These are phyloP conservation scores for Diplodia mutila DNA, from an alignment of 2,329 filamentous ascomycete species.

Conservation along the genomic window DNA sequence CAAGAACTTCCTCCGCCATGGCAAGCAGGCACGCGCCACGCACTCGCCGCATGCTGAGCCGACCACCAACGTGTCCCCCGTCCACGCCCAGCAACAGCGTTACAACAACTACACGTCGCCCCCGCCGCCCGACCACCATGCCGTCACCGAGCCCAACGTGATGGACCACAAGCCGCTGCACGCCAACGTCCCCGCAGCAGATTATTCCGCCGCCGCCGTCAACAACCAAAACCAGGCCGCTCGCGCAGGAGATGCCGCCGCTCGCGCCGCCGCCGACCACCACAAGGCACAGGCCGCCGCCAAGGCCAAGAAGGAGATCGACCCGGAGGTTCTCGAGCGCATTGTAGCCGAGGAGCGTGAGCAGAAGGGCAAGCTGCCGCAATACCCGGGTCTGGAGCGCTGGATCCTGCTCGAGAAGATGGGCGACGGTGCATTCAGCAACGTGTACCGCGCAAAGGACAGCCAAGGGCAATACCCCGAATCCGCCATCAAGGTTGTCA, in stretches of 20 bases:
- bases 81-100: slow-evolving; percentile 59
- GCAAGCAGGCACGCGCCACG: slow-evolving; percentile 83
- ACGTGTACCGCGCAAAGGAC: slow-evolving; percentile 91
- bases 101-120: slow-evolving; percentile 48
- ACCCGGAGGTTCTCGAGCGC: slow-evolving; percentile 73
- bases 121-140: slow-evolving; percentile 57
- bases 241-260: slow-evolving; percentile 68
- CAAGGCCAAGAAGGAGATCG: slow-evolving; percentile 54
- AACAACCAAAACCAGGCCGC: slow-evolving; percentile 67
- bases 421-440: slow-evolving; percentile 98
- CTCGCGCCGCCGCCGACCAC: slow-evolving; percentile 64
- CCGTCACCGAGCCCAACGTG: slow-evolving; percentile 64
- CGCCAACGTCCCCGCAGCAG: slow-evolving; percentile 55
- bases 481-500: slow-evolving; percentile 97
- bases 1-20: slow-evolving; percentile 98
- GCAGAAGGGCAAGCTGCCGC: slow-evolving; percentile 81
- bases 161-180: slow-evolving; percentile 60
- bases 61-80: slow-evolving; percentile 65
- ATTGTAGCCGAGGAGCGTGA: slow-evolving; percentile 92
- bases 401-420: slow-evolving; percentile 94
- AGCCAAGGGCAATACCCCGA: slow-evolving; percentile 71
- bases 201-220: slow-evolving; percentile 66
- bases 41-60: slow-evolving; percentile 63
- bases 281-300: slow-evolving; percentile 57
- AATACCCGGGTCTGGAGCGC: slow-evolving; percentile 80